Evolutionary conservation across 140 eudicot species (phyloP), one percentile per base, ranked within the genome.

Genomic region (Stevia rebaudiana): DNA sequence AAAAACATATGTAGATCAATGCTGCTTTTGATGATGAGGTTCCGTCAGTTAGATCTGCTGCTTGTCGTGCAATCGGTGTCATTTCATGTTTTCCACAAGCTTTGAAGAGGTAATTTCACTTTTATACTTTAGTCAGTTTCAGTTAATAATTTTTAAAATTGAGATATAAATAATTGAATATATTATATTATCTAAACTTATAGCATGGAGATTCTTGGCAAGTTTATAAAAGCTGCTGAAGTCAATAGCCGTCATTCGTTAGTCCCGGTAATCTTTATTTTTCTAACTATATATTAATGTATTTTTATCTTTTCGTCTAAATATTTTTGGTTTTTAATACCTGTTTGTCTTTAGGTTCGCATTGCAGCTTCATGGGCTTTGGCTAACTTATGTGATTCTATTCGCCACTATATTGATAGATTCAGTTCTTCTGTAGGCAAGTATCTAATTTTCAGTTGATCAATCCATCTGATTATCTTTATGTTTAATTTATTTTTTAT

Each of bases 11-110:
- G 8, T 76, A 92, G 98, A 71, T 88, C 56, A 59, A 67, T 54
- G 88, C 84, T 69, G 98, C 99, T 75, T 41, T 75, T 44, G 72
- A 72, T 44, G 99, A 92, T 47, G 82, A 79, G 76, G 92, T 82
- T 47, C 96, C 99, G 25, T 77, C 90, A 13, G 99, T 92, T 44
- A 88, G 94, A 60, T 88, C 99, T 70, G 96, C 97, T 65, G 97
- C 99, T 60, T 92, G 99, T 59, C 99, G 99, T 60, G 92, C 99
- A 58, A 85, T 92, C 75, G 99, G 99, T 33, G 92, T 92, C 63
- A 88, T 92, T 75, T 81, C 95, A 12, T 88, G 90, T 81, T 88
- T 92, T 69, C 96, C 96, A 7, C 86, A 79, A 64, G 86, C 84
- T 63, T 73, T 80, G 16, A 73, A 63, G 21, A 87, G 94, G 98